Evolutionary conservation across 1,139 yeast species (phyloP), one percentile per base, ranked within the genome.

Genomic region (Saccharomyces hybrid): DNA sequence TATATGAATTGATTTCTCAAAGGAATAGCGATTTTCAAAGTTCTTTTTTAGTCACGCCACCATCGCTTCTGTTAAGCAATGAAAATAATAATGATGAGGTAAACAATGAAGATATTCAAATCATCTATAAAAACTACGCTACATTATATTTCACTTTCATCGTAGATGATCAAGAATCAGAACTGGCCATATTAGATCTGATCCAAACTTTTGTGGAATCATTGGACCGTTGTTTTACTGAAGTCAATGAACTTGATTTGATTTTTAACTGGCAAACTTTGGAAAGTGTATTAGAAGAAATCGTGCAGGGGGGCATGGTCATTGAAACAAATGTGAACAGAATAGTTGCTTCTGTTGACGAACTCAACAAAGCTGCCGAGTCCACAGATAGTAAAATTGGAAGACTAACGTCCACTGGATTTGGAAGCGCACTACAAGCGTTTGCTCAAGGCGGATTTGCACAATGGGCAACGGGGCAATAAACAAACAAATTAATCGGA

Each of bases 251-350:
- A 68, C 77, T 93, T 61, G 99, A 93, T 70, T 76, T 93, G 62
- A 97, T 95, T 26, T 91, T 90, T 71, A 97, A 97, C 27, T 93
- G 98, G 97, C 97, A 93, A 70, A 95, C 90, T 13, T 74, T 93
- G 47, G 96, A 93, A 66, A 86, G 96, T 1, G 97, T 93, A 4
- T 72, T 93, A 54, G 93, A 86, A 66, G 98, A 95, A 64, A 87
- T 93, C 46, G 86, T 93, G 1, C 99, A 93, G 68, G 99, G 98
- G 29, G 99, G 99, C 0, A 85, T 95, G 95, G 99, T 93, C n/a
- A 88, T 95, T 44, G 99, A 93, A 68, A 91, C 99, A 1, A 89
- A 85, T 63, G 88, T 90, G 28, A 70, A 75, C 46, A 81, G 88
- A 59, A 90, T 93, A 44, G 96, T 91, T n/a, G 76, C 76, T n/a